These are phyloP conservation scores for Oenanthe javanica DNA, from an alignment of 140 eudicot species.

Conservation along the genomic window DNA sequence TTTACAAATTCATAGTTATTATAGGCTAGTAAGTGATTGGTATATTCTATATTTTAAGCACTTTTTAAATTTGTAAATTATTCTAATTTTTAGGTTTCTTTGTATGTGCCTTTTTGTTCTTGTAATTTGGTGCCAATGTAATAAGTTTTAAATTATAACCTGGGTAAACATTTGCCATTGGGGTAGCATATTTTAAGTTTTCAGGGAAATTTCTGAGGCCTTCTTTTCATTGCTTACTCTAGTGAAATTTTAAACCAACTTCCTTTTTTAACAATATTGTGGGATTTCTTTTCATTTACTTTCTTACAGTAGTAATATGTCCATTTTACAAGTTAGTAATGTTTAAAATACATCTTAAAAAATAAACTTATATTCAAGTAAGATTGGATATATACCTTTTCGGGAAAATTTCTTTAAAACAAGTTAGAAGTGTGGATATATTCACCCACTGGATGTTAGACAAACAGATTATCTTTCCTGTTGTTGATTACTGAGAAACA, in stretches of 20 bases:
- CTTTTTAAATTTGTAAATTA: too few species aligned
- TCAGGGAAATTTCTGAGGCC: not conserved
- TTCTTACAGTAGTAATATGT: not conserved
- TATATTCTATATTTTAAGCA: not conserved
- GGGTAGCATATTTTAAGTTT: not conserved
- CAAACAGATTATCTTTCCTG: not conserved
- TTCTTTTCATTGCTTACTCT: not conserved
- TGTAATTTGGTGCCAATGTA: not conserved
- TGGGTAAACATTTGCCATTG: not conserved
- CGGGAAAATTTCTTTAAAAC: not conserved
- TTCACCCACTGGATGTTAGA: not conserved
- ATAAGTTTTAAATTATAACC: not conserved
- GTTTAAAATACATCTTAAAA: not conserved
- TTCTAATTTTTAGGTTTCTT: not conserved
- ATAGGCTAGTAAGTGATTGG: not conserved
- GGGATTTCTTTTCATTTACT: not conserved
- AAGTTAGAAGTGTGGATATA: not conserved
- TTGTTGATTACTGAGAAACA: too few species aligned
- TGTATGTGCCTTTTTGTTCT: not conserved
- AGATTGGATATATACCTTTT: not conserved
- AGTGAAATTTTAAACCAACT: not conserved
- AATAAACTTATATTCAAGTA: not conserved
- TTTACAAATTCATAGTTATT: not conserved
- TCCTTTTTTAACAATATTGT: not conserved
- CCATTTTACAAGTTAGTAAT: not conserved